Conservation (phyloP, 495 filamentous ascomycete genomes). For the Hypoxylon fuscum region DNA sequence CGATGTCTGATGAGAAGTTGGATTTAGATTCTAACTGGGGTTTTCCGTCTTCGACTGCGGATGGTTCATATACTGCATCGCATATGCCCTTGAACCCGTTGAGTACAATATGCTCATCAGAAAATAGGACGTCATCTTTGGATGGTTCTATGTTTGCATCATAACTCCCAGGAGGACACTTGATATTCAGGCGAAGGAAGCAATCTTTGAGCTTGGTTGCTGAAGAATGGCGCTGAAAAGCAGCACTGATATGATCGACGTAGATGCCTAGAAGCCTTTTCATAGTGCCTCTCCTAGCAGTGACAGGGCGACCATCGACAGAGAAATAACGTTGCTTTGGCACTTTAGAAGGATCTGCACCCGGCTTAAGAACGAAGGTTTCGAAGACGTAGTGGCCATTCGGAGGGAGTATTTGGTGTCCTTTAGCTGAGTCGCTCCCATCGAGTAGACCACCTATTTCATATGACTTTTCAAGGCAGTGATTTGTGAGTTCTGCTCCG, state of each 20-base stretch:
- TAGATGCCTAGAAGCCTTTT: conserved; percentile 68
- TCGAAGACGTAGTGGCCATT: conserved; percentile 50
- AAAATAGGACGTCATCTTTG: conserved; percentile 89
- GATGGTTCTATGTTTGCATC: conserved; percentile 90
- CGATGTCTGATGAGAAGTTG: not conserved
- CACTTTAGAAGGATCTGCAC: conserved; percentile 63
- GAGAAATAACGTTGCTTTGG: conserved; percentile 72
- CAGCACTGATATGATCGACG: conserved; percentile 27
- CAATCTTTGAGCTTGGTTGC: conserved; percentile 61
- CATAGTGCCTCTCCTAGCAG: conserved; percentile 66
- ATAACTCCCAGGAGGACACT: conserved; percentile 75
- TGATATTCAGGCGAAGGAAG: conserved; percentile 78
- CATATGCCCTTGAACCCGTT: conserved; percentile 65
- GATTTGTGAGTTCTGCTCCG: conserved; percentile 69
- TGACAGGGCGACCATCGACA: conserved; percentile 81
- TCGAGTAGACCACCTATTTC: conserved; percentile 18
- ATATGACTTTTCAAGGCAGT: conserved; percentile 47
- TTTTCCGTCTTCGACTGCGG: conserved; percentile 2
- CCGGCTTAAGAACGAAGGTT: conserved; percentile 66
- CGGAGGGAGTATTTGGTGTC: not conserved
- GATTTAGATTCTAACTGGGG: not conserved
- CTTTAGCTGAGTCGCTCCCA: not conserved
- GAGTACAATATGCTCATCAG: conserved; percentile 62
- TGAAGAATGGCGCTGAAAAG: conserved; percentile 3
- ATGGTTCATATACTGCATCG: conserved; percentile 54